Evolutionary conservation across 2,329 filamentous ascomycete species (phyloP), one percentile per base, ranked within the genome.

Genomic region (Tolypocladium ovalisporum): DNA sequence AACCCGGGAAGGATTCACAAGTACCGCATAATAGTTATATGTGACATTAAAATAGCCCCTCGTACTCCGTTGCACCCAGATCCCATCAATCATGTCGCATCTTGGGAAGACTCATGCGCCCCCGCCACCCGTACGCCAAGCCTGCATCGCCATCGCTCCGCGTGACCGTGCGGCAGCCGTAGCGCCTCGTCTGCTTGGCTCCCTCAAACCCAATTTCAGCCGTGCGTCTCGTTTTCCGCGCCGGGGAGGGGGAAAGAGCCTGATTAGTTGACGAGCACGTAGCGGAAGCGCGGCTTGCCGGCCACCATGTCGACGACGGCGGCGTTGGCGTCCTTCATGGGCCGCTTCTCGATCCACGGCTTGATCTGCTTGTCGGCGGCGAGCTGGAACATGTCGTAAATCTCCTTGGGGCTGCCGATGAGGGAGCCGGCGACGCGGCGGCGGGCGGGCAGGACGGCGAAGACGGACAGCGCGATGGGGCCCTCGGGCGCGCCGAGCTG

Each of bases 381-480:
- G 59, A 86, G 73, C 56, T 77, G 62, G 55, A 86, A 65, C 83
- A 86, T 86, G 60, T 82, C 78, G 54, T 76, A 71, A 53, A 85
- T 85, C 63, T 85, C 78, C n/a, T 67, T 68, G 0, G 82, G 80
- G 35, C 74, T 74, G 3, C 81, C 79, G 60, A 82, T 69, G 22
- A 62, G 54, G 13, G 68, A 69, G 3, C 79, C 80, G 0, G 75
- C 76, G 36, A 83, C 67, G 60, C 74, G 76, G 27, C 75, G 68
- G 8, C 79, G 77, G 62, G 82, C 84, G 49, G 68, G 70, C 51
- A 87, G 82, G 62, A 88, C 67, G 22, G 76, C 70, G 60, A 78
- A 81, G 3, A 62, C 39, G 2, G 36, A 4, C 7, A 68, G 6
- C 4, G 59, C 44, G 27, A 66, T 37, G 1, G 55, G 56, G 9